These are phyloP conservation scores for Haplosporangium sp. DNA, from an alignment of 371 early-diverging fungal species.

Conservation along the genomic window DNA sequence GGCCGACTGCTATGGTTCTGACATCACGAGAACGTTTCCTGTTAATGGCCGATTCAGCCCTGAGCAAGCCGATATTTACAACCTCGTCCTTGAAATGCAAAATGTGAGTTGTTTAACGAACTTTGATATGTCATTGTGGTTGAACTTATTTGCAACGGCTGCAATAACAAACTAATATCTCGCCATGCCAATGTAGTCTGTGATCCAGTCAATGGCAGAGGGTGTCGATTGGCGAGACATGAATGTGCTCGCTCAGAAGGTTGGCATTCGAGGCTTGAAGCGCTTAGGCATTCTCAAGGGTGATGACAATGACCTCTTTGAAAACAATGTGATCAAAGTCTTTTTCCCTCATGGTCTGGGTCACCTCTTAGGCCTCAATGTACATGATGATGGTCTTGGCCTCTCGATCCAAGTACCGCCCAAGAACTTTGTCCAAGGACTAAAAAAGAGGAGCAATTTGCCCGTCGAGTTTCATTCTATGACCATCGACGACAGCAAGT, in stretches of 20 bases:
- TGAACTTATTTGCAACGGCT: no score
- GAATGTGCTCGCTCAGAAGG: conserved; percentile 77
- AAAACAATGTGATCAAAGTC: conserved; percentile 78
- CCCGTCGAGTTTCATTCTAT: conserved; percentile 22
- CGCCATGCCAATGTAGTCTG: conserved; percentile 24
- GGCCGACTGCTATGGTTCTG: conserved; percentile 82
- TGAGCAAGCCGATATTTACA: conserved; percentile 81
- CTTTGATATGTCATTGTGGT: neutral
- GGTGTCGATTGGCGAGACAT: conserved; percentile 90
- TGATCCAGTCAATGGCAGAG: conserved; percentile 70
- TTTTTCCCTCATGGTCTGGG: conserved; percentile 93
- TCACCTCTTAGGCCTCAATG: conserved; percentile 77
- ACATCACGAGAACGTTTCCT: conserved; percentile 92
- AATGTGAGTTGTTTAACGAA: conserved; percentile 52
- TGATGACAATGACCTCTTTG: conserved; percentile 70
- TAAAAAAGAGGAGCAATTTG: conserved; percentile 4
- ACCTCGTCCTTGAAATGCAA: conserved; percentile 87
- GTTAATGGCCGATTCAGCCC: conserved; percentile 80
- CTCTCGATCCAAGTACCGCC: conserved; percentile 20
- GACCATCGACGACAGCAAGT: neutral
- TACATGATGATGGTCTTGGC: conserved; percentile 82
- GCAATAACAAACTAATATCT: no score
- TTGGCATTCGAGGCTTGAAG: conserved; percentile 79
- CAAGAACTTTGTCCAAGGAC: neutral
- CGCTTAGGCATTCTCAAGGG: conserved; percentile 81